Conservation (phyloP, 768 basidiomycete genomes). For the Lactarius tabidus region DNA sequence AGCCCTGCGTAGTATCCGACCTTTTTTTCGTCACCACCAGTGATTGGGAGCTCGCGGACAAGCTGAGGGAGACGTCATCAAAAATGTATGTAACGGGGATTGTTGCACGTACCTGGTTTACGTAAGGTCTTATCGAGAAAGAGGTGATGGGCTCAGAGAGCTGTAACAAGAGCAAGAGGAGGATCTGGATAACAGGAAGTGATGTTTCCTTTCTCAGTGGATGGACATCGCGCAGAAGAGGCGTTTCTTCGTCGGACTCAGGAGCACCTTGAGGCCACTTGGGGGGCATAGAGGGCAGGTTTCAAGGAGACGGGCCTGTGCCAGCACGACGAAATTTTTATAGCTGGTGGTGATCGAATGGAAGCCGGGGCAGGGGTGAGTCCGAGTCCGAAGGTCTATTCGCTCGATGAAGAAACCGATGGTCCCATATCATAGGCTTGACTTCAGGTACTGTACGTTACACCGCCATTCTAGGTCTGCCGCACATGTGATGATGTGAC, state of each 20-base stretch:
- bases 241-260: slow-evolving; percentile 5
- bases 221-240: neutral
- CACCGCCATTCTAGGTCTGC: no score
- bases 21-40: slow-evolving; percentile 40
- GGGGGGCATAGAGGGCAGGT: neutral
- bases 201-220: slow-evolving; percentile 33
- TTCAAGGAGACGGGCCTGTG: neutral
- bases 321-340: neutral
- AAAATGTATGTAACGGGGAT: neutral
- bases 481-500: no score
- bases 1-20: slow-evolving; percentile 34
- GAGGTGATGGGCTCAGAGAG: slow-evolving; percentile 47
- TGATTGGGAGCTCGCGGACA: slow-evolving; percentile 40
- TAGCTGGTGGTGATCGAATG: neutral
- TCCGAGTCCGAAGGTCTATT: no score
- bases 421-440: no score
- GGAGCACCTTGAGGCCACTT: neutral
- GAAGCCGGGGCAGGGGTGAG: neutral
- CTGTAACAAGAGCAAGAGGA: slow-evolving; percentile 40
- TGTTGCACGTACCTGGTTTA: slow-evolving; percentile 39
- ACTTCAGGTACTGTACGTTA: no score
- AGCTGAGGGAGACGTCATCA: slow-evolving; percentile 32
- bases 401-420: no score
- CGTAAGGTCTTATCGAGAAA: slow-evolving; percentile 47
- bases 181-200: slow-evolving; percentile 43